Evolutionary conservation across 441 rosid species (phyloP), one percentile per base, ranked within the genome.

Genomic region (Euphorbia schlechtendalii): DNA sequence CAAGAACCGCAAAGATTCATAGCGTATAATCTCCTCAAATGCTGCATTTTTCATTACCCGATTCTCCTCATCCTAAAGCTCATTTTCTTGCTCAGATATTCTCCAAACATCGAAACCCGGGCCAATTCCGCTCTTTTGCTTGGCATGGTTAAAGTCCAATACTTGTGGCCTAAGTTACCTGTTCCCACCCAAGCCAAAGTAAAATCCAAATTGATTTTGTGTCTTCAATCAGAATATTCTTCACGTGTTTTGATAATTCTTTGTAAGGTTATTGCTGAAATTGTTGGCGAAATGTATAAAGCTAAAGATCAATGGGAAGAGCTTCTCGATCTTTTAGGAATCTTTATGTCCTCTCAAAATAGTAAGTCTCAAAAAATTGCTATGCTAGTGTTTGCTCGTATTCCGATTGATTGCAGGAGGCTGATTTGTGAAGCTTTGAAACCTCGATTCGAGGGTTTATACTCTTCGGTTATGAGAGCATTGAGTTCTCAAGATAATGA

Each of bases 101-200:
- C 68, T 38, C 21, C 59, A 36, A 55, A 64, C 22, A 38, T 40
- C 4, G 24, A 52, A 3, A 64, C 51, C 5, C 34, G 59, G 8
- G 34, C 30, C n/a, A 64, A 54, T 24, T 36, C 60, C 28, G 68
- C 68, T 30, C 36, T 8, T 36, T 20, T 53, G 13, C 59, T 64
- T 4, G 21, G 51, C 1, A 17, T 64, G 38, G 9, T 36, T 0
- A 43, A 54, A 64, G 60, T 53, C 17, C 59, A 64, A 34, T 52
- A 64, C 68, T 64, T 64, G 68, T 64, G 68, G 68, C 51, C 68
- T 49, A 65, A 65, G 61, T 54, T 54, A 65, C 8, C 61, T 54
- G 12, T 30, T 54, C 14, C 0, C 0, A 21, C 24, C 41, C 60
- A 40, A 55, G 40, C 7, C 3, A 54, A 65, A 11, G 0, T 65